Evolutionary conservation across 495 filamentous ascomycete genomes (phyloP), one percentile per base, ranked within the genome.

Genomic region (Amphirosellinia nigrospora): DNA sequence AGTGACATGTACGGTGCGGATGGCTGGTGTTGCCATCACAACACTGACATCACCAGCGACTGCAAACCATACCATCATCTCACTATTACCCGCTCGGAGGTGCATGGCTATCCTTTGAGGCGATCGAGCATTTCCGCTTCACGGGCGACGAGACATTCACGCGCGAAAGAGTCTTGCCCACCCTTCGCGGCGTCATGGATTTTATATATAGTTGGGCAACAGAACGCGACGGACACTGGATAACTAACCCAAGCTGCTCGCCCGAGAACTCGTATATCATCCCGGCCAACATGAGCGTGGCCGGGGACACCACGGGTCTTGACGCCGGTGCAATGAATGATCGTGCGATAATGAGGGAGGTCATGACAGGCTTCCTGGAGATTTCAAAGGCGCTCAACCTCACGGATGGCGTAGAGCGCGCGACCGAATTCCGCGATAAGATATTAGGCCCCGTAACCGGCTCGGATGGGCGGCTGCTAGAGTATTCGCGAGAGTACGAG

Each of bases 1-100:
- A 72, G 74, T 39, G 73, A 71, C 9, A 88, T 89, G 85, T 89
- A 86, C 70, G 80, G 80, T 23, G 83, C 82, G 65, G 73, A 81
- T 9, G 86, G 86, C 11, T 86, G 79, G 74, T 73, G 79, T 19
- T 78, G 80, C 7, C 85, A 85, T 70, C 82, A 85, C 55, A 85
- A 83, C 71, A 83, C 81, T 0, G 85, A 87, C 68, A 73, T 85
- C 32, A 86, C 83, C 81, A 84, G 80, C 15, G 86, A 87, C 64
- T 78, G 82, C 11, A 79, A 79, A 4, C 84, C 84, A 3, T 77
- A 79, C 3, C 83, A 86, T 70, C 74, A 79, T 28, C 82, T 81
- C 74, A 82, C 82, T 48, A 78, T 80, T 5, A 82, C 80, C 85
- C 84, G 0, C 79, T 86, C 11, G 82, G 84, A 7, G 80, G 77